phyloP scores from a whole-genome alignment of 192 early-diverging fungal species.

The Podila verticillata region DNA sequence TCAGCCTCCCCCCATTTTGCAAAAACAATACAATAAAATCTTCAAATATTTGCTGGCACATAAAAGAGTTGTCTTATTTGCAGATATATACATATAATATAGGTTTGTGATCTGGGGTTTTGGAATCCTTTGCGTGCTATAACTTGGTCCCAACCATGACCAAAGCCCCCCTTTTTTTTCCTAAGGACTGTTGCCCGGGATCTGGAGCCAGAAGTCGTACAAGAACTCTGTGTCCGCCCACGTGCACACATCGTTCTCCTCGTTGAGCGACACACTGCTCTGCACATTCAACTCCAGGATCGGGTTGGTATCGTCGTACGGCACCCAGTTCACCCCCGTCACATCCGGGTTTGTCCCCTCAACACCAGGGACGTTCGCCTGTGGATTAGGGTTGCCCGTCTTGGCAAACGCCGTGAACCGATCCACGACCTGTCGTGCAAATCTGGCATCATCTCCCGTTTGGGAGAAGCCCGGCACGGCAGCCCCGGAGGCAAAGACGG shows the following conservation, averaged over 20 bases:
- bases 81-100: no score
- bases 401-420: slow-evolving; percentile 51
- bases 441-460: slow-evolving; percentile 47
- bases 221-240: background rate
- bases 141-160: no score
- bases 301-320: slow-evolving; percentile 16
- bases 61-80: no score
- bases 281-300: slow-evolving; percentile 15
- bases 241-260: slow-evolving; percentile 19
- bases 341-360: slow-evolving; percentile 25
- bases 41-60: no score
- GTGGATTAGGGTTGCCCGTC: slow-evolving; percentile 52
- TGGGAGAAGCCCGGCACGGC: slow-evolving; percentile 1
- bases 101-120: no score
- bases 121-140: no score
- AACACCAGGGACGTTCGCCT: background rate
- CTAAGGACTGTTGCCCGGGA: background rate
- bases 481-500: slow-evolving; percentile 20
- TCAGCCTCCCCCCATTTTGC: no score
- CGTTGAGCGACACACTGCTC: slow-evolving; percentile 16
- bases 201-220: slow-evolving; percentile 6
- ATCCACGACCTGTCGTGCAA: slow-evolving; percentile 46
- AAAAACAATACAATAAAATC: no score
- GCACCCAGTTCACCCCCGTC: slow-evolving; percentile 13
- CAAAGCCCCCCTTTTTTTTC: no score